A percentile compares a stretch with the other conserved stretches of the same genome.
Conservation (phyloP, 2,329 filamentous ascomycete species). For the Hymenoscyphus occultus region DNA sequence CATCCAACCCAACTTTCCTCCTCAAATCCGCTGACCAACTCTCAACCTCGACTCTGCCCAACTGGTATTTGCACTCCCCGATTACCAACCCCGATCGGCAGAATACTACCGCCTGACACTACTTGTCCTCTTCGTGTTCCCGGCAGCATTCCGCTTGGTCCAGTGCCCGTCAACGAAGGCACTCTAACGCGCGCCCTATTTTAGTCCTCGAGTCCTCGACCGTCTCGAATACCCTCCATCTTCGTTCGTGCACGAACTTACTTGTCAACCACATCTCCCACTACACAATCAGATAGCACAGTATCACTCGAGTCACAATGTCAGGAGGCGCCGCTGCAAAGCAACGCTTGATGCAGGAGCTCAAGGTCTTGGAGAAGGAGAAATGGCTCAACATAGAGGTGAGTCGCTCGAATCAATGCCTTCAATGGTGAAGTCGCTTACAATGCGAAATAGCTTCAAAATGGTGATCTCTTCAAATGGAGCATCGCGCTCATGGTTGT, state of each 20-base stretch:
- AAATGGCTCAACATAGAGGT: constrained; percentile 92
- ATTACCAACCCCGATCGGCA: background rate
- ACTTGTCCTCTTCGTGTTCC: background rate
- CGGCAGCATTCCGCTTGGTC: background rate
- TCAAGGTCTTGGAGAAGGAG: constrained; percentile 78
- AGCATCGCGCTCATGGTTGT: constrained; percentile 85
- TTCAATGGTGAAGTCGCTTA: constrained; percentile 19
- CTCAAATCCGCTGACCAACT: constrained; percentile 8
- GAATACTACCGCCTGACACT: background rate
- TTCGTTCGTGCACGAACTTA: constrained; percentile 6
- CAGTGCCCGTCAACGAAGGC: background rate
- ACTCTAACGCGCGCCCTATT: constrained; percentile 3
- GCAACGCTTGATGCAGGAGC: constrained; percentile 85
- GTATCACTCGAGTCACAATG: background rate
- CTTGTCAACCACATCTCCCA: background rate
- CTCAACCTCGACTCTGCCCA: background rate
- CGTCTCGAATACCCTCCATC: background rate
- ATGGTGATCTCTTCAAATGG: constrained; percentile 83
- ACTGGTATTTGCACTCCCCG: background rate
- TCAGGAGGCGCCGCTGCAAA: constrained; percentile 52
- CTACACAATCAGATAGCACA: background rate
- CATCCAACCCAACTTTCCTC: background rate
- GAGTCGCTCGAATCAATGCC: constrained; percentile 33
- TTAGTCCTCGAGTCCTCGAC: constrained; percentile 2
- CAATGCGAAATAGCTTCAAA: constrained; percentile 49